These are phyloP conservation scores for Phytomonas serpens DNA, from an alignment of 208 protist species.

Conservation along the genomic window DNA sequence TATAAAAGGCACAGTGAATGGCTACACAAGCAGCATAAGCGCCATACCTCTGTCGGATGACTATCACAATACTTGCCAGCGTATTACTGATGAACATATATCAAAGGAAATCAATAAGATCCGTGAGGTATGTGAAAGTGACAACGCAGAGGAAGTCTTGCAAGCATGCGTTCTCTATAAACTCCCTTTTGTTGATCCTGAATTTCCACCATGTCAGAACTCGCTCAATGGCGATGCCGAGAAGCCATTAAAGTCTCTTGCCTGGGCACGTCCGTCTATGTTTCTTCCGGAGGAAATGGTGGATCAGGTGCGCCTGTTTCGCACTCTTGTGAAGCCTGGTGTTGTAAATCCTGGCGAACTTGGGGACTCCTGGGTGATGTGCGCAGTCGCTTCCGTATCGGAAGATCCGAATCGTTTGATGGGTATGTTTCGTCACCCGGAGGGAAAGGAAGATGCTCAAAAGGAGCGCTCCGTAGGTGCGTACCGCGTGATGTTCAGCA, in stretches of 20 bases:
- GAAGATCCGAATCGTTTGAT: slow-evolving; percentile 36
- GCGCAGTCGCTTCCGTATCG: slow-evolving; percentile 41
- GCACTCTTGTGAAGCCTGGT: slow-evolving; percentile 25
- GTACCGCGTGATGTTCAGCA: slow-evolving; percentile 76
- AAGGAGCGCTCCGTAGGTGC: slow-evolving; percentile 60
- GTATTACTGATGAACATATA: slow-evolving; percentile 24
- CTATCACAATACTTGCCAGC: slow-evolving; percentile 31
- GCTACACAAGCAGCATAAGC: slow-evolving; percentile 55
- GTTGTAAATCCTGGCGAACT: slow-evolving; percentile 49
- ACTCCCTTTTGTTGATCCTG: slow-evolving; percentile 60
- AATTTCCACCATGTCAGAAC: slow-evolving; percentile 56
- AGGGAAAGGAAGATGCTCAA: slow-evolving; percentile 30
- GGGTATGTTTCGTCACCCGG: slow-evolving; percentile 61
- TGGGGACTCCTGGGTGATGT: slow-evolving; percentile 71
- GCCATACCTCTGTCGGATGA: slow-evolving; percentile 47
- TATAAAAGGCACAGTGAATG: slow-evolving; percentile 49
- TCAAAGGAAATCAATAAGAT: slow-evolving; percentile 34
- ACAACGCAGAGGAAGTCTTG: slow-evolving; percentile 47
- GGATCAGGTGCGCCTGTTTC: slow-evolving; percentile 60
- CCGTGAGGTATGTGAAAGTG: slow-evolving; percentile 25
- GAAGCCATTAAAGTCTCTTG: slow-evolving; percentile 49
- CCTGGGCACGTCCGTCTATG: slow-evolving; percentile 48
- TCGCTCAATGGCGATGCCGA: slow-evolving; percentile 40
- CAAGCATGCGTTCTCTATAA: slow-evolving; percentile 39
- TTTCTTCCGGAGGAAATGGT: slow-evolving; percentile 45